Base-by-base conservation (phyloP, 1,284 basidiomycete genomes). In the Porodaedalea pini region DNA sequence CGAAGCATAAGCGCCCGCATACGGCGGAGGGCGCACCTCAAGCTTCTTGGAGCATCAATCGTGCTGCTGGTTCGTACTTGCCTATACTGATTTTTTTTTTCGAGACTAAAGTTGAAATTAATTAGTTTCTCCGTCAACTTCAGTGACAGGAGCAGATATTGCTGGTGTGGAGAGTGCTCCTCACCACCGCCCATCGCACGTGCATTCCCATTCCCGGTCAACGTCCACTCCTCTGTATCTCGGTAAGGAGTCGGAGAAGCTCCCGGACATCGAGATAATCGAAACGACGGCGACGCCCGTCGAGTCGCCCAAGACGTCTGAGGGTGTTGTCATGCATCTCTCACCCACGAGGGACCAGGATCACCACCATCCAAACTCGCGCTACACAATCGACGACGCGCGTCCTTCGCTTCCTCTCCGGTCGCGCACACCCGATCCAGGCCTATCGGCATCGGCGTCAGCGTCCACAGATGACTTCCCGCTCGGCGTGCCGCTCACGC, bases 251-350 rank as follows among this genome's bases (percentile, higher is more conserved):
- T 29, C 51, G 7, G 31, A 21, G 15, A 23, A 37, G 29, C 25
- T 41, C 8, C 61, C 63, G 25, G 70, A 71, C 36, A 70, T 74
- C 37, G 66, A 61, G 11, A 44, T 68, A 5, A 71, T 67, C 58
- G 70, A 72, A 57, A 70, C 69, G 5, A 47, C 41, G 7, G 59
- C 63, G 37, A 58, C 60, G 41, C 60, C 41, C 15, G 51, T 57
- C n/a, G 59, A 57, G 17, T 57, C 59, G 7, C 59, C 59, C 10
- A 39, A 49, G 39, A 54, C 54, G 7, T 45, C 51, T 8, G 58
- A 59, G 19, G 21, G 47, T 6, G 47, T 40, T 13, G 37, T 8
- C 29, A 15, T 17, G 47, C 23, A 7, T n/a, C 17, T 32, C 2
- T 48, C 45, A n/a, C 29, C 45, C 3, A 10, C 50, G n/a, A 17